Conservation (phyloP, 2,329 filamentous ascomycete genomes). For the Curvularia verruculosa region DNA sequence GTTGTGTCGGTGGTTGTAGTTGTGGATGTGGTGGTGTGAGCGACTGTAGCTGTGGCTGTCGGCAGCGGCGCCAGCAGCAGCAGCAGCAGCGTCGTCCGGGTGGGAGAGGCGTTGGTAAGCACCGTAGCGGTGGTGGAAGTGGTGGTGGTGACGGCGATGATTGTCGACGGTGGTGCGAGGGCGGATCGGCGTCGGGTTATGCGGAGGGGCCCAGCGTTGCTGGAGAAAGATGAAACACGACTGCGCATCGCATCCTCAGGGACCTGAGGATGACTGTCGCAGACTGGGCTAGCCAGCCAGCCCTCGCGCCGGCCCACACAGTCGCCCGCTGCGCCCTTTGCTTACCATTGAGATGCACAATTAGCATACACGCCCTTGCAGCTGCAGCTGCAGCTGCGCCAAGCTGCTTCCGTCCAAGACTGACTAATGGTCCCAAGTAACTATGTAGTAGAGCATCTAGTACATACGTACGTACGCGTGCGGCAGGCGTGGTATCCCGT, state of each 20-base stretch:
- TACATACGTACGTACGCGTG: no score
- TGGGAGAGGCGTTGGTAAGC: background rate
- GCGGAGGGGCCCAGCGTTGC: constrained; percentile 25
- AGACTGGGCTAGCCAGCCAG: constrained; percentile 27
- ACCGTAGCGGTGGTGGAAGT: background rate
- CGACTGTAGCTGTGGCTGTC: background rate
- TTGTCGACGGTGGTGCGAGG: background rate
- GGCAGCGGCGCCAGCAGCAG: background rate
- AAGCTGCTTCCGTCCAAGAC: background rate
- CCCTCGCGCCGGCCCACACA: background rate
- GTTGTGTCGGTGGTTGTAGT: constrained; percentile 7
- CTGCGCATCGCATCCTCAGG: constrained; percentile 31
- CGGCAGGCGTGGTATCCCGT: background rate
- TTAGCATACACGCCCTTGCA: background rate
- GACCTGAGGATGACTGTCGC: constrained; percentile 33
- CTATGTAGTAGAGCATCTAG: no score
- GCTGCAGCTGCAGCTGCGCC: background rate
- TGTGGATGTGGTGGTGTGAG: constrained; percentile 24
- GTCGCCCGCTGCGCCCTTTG: background rate
- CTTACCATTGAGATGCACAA: background rate
- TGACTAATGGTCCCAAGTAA: no score
- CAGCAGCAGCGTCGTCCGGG: background rate
- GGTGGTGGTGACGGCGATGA: no score
- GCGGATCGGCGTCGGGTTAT: constrained; percentile 16
- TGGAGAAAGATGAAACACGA: constrained; percentile 38